phyloP scores from a whole-genome alignment of 192 early-diverging fungal species.

The Backusella parvicylindrica region DNA sequence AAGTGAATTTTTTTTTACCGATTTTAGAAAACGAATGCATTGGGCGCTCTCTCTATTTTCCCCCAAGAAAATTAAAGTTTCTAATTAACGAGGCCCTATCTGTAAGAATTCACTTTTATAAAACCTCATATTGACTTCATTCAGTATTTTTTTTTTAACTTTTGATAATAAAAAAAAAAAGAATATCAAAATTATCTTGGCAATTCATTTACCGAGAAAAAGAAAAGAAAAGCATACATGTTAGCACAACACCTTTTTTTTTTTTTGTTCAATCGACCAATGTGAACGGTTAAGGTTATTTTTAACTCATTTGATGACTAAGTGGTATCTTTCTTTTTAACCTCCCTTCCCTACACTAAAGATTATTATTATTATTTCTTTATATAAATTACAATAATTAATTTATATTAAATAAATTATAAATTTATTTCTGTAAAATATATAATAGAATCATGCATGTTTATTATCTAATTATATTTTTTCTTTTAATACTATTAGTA shows the following conservation, averaged over 20 bases:
- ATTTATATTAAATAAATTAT: background rate
- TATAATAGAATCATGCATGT: background rate
- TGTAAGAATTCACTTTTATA: too few species aligned
- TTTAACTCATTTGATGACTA: background rate
- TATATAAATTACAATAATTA: background rate
- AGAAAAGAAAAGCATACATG: background rate
- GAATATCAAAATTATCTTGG: too few species aligned
- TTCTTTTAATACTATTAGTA: background rate
- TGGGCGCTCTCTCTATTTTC: too few species aligned
- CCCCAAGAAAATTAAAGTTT: too few species aligned
- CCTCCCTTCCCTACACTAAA: background rate
- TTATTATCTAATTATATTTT: background rate
- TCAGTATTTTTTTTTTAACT: too few species aligned
- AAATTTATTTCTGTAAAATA: background rate
- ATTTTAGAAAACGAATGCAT: too few species aligned
- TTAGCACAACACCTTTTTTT: background rate
- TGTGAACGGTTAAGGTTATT: background rate
- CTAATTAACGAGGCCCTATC: too few species aligned
- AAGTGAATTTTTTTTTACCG: too few species aligned
- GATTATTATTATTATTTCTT: too few species aligned
- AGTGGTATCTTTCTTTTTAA: background rate
- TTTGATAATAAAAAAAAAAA: background rate
- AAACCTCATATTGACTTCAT: too few species aligned
- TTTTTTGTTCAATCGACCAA: background rate
- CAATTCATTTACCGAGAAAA: background rate